phyloP scores from a whole-genome alignment of 805 yeast species.

The Danielozyma ontarioensis region DNA sequence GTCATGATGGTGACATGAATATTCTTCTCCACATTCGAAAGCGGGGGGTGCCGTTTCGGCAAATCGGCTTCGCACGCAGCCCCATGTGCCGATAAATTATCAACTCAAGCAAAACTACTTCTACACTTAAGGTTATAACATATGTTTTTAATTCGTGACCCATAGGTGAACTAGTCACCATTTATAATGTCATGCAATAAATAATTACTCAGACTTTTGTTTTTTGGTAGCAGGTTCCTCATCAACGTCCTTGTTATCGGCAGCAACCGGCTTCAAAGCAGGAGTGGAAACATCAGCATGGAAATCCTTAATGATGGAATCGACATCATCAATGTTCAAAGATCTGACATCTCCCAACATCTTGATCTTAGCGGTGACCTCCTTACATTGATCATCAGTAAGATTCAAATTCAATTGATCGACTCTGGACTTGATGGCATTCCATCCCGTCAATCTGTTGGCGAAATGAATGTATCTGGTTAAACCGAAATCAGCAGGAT shows the following conservation, averaged over 20 bases:
- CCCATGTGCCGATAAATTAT: too few relatives aligned
- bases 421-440: slow-evolving; percentile 56
- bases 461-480: slow-evolving; percentile 60
- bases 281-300: slow-evolving; percentile 41
- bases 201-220: slow-evolving; percentile 31
- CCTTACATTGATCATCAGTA: slow-evolving; percentile 54
- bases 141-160: neutral
- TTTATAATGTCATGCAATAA: too few relatives aligned
- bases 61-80: too few relatives aligned
- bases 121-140: too few relatives aligned
- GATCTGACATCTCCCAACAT: slow-evolving; percentile 57
- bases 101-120: too few relatives aligned
- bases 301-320: slow-evolving; percentile 52
- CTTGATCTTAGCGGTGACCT: slow-evolving; percentile 50
- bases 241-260: slow-evolving; percentile 17
- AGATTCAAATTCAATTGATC: slow-evolving; percentile 54
- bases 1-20: too few relatives aligned
- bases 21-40: neutral
- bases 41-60: too few relatives aligned
- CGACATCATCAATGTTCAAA: slow-evolving; percentile 56
- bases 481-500: slow-evolving; percentile 54
- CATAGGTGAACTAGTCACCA: neutral
- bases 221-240: slow-evolving; percentile 35
- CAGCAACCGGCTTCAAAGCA: slow-evolving; percentile 15
- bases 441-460: slow-evolving; percentile 59